These are phyloP conservation scores for Saururus chinensis DNA, from an alignment of 164 flowering plant genomes.

Conservation along the genomic window DNA sequence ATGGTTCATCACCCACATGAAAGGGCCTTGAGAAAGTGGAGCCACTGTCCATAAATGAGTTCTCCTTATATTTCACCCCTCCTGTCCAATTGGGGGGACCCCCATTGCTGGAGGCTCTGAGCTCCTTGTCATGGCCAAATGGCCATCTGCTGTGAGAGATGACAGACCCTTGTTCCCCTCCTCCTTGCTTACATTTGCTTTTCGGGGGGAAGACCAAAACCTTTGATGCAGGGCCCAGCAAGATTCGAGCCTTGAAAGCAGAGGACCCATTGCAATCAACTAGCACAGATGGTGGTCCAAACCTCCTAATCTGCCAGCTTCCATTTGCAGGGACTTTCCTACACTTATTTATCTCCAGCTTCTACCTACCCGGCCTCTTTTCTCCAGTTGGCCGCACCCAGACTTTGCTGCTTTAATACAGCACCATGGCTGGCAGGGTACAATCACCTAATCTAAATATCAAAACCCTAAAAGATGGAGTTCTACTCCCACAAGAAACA, in stretches of 20 bases:
- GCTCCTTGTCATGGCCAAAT: background rate
- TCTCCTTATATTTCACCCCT: background rate
- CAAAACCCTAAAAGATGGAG: background rate
- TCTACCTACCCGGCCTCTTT: conserved; percentile 3
- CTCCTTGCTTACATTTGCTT: background rate
- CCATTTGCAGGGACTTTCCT: background rate
- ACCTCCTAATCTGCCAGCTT: conserved; percentile 8
- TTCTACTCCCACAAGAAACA: background rate
- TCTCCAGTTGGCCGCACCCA: background rate
- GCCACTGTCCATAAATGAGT: background rate
- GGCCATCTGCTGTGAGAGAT: background rate
- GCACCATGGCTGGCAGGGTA: background rate
- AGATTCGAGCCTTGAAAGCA: conserved; percentile 3
- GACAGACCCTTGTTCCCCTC: no score
- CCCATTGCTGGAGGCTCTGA: background rate
- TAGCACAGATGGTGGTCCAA: conserved; percentile 6
- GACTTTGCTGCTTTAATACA: background rate
- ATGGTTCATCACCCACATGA: no score
- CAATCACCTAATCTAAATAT: background rate
- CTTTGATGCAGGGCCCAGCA: conserved; percentile 3
- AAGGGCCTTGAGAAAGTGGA: no score
- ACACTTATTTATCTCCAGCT: background rate
- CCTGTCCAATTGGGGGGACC: background rate
- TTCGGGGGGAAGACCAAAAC: conserved; percentile 3
- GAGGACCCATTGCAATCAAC: conserved; percentile 10